Base-by-base conservation (phyloP, 1,139 yeast genomes). In the Taphrina deformans region DNA sequence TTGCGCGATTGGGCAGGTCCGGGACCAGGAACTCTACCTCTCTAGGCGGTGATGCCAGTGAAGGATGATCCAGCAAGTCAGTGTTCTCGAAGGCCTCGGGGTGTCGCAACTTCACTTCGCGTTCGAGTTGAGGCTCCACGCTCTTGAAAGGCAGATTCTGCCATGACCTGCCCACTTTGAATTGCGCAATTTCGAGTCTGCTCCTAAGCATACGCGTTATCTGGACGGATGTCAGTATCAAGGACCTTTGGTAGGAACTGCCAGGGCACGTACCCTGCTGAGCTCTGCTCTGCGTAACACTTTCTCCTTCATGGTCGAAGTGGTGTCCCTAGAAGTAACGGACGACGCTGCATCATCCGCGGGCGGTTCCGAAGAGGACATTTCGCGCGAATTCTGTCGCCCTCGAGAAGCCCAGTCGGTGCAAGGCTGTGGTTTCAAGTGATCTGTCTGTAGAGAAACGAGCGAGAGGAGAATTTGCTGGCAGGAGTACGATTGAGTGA, bases 151-250 rank as follows among this genome's bases (percentile, higher is more conserved):
- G 71, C 52, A 77, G 71, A 65, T 74, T 73, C 67, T 75, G 76
- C 77, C 78, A 75, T n/a, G 79, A 79, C 16, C 78, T 71, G 65
- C 75, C 73, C 40, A 80, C 73, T 69, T 79, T 78, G 73, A 73
- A 75, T 29, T 78, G 73, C 3, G 81, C 81, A 48, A 76, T 69
- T 18, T 78, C 79, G 38, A 79, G 74, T 33, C 81, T 72, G 48
- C 76, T 73, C 66, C 78, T 78, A 45, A 79, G 73, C 60, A 75
- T 74, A 38, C 79, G 73, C 18, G 81, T 76, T 58, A 79, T 72
- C 70, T 72, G 48, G 21, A 2, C n/a, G 16, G 2, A 29, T 9
- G 2, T 38, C 6, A 55, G 38, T 10, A 40, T 16, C 29, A 12
- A 27, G 18, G 26, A 9, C 38, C 5, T 1, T 12, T 14, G 18